phyloP scores from a whole-genome alignment of 2,329 filamentous ascomycete genomes.

The Hypoxylon sp. region DNA sequence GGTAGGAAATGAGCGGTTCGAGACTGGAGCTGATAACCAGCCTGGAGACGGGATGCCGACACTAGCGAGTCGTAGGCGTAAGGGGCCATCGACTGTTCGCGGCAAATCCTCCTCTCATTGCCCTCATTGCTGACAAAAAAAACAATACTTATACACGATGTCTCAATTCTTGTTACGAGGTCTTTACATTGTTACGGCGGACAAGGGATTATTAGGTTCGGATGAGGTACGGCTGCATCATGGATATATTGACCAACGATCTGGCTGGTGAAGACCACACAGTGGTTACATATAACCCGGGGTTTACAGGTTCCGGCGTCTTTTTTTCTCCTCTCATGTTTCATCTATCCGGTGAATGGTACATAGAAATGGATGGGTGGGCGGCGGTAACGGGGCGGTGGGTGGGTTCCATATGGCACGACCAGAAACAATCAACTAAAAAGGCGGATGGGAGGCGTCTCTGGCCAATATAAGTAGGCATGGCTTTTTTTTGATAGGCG shows the following conservation, averaged over 20 bases:
- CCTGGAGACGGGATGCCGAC: conserved; percentile 51
- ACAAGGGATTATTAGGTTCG: conserved; percentile 25
- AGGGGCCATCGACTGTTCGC: conserved; percentile 42
- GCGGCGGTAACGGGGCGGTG: conserved; percentile 1
- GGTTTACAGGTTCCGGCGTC: conserved; percentile 21
- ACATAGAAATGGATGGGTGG: conserved; percentile 19
- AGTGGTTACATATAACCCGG: conserved; percentile 7
- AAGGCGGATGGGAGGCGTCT: background rate
- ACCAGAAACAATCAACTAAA: background rate
- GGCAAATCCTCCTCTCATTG: conserved; percentile 21
- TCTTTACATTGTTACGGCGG: conserved; percentile 6
- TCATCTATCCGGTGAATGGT: conserved; percentile 5
- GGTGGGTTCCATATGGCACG: conserved; percentile 11
- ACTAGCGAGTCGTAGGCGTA: conserved; percentile 45
- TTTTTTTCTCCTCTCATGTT: conserved; percentile 1
- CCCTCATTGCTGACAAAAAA: conserved; percentile 16
- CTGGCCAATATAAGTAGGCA: conserved; percentile 4
- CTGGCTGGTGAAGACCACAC: conserved; percentile 20
- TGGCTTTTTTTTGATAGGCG: no score
- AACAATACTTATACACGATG: background rate
- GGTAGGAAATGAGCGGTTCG: conserved; percentile 71
- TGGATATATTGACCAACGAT: conserved; percentile 19
- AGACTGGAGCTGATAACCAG: conserved; percentile 48
- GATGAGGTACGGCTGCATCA: conserved; percentile 21
- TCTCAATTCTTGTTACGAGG: conserved; percentile 5